Percentiles rank a stretch among this genome's conserved stretches.
These are phyloP conservation scores for Aphanocladium album DNA, from an alignment of 2,329 filamentous ascomycete species.

Conservation along the genomic window DNA sequence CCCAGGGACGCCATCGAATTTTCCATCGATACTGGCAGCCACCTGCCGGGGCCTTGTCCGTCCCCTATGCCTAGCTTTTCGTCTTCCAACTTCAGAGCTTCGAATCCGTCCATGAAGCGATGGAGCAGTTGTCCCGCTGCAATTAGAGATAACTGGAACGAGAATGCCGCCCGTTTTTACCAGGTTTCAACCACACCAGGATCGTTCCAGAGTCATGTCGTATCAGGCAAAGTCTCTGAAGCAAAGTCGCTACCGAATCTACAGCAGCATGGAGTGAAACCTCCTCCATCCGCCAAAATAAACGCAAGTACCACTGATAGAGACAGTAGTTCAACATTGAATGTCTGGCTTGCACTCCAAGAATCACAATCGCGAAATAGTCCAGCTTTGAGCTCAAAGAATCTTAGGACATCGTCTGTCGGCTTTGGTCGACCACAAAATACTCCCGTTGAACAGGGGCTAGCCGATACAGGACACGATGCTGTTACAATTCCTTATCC, in stretches of 20 bases:
- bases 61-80: slow-evolving; percentile 17
- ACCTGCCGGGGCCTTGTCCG: background rate
- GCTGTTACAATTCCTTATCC: background rate
- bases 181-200: background rate
- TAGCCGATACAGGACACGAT: background rate
- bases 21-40: slow-evolving; percentile 20
- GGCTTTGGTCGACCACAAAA: background rate
- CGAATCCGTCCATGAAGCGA: slow-evolving; percentile 11
- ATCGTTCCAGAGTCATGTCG: slow-evolving; percentile 14
- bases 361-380: slow-evolving; percentile 24
- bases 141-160: background rate
- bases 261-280: background rate
- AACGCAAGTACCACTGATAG: slow-evolving; percentile 3
- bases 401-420: background rate
- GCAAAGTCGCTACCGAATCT: slow-evolving; percentile 2
- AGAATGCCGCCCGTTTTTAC: background rate
- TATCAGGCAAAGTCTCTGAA: background rate
- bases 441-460: background rate
- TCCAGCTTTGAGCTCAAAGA: slow-evolving; percentile 12
- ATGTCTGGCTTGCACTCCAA: slow-evolving; percentile 34
- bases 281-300: background rate
- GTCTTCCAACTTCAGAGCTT: background rate
- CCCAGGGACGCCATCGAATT: slow-evolving; percentile 49
- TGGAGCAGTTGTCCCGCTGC: slow-evolving; percentile 9
- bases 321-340: slow-evolving; percentile 31